Conservation (phyloP, 225 moss, liverwort and hornwort species). For the Bryum argenteum region DNA sequence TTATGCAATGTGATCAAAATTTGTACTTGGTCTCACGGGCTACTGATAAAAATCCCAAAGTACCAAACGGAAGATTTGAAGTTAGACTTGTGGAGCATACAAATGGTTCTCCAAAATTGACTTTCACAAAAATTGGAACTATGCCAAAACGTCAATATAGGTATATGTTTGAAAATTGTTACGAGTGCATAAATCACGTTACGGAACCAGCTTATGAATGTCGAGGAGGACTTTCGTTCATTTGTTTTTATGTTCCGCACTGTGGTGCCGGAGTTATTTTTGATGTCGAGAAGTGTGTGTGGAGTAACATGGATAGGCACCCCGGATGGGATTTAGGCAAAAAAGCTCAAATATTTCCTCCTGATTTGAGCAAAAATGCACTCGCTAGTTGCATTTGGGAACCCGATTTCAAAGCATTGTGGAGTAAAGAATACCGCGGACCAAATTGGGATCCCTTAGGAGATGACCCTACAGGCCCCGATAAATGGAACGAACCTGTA, state of each 20-base stretch:
- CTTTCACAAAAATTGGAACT: slow-evolving; percentile 35
- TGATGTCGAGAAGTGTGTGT: slow-evolving; percentile 30
- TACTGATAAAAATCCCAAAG: slow-evolving; percentile 14
- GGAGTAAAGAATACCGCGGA: slow-evolving; percentile 50
- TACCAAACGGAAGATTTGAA: slow-evolving; percentile 39
- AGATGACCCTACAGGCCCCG: slow-evolving; percentile 36
- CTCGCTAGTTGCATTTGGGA: slow-evolving; percentile 60
- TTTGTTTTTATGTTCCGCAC: slow-evolving; percentile 50
- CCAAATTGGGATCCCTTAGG: slow-evolving; percentile 43
- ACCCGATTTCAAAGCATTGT: slow-evolving; percentile 51
- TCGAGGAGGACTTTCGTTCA: slow-evolving; percentile 35
- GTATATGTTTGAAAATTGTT: slow-evolving; percentile 44
- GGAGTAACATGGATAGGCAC: slow-evolving; percentile 52
- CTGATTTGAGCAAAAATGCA: slow-evolving; percentile 38
- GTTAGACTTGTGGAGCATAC: slow-evolving; percentile 21
- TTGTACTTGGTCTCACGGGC: slow-evolving; percentile 38
- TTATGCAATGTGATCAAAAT: slow-evolving; percentile 35
- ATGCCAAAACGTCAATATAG: slow-evolving; percentile 47
- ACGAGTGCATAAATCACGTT: slow-evolving; percentile 37
- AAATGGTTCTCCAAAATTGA: slow-evolving; percentile 30
- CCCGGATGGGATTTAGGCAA: slow-evolving; percentile 41
- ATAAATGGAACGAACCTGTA: slow-evolving; percentile 33
- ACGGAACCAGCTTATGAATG: slow-evolving; percentile 38
- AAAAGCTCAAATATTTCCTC: background rate
- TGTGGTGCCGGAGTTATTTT: slow-evolving; percentile 46